A percentile compares a stretch with the other conserved stretches of the same genome.
phyloP scores from a whole-genome alignment of 306 rosid species.

The Dalbergia cochinchinensis region DNA sequence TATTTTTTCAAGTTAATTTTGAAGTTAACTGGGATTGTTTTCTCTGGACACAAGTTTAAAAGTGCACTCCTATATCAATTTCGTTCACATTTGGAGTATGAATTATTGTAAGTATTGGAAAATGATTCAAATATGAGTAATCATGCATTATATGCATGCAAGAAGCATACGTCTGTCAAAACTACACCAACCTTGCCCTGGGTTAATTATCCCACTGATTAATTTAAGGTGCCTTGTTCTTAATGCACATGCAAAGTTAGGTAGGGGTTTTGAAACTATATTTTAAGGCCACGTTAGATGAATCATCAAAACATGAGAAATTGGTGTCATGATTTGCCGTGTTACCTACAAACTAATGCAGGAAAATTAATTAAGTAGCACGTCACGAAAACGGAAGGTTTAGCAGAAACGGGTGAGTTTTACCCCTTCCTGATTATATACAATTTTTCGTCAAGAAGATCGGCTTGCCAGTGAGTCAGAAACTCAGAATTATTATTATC shows the following conservation, averaged over 20 bases:
- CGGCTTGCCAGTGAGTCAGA: conserved; percentile 9
- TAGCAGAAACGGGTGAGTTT: conserved; percentile 40
- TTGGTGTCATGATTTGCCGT: conserved; percentile 50
- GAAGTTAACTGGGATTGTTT: no score
- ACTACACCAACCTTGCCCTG: neutral
- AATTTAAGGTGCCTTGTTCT: neutral
- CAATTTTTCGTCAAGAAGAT: conserved; percentile 2
- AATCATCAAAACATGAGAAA: conserved; percentile 33
- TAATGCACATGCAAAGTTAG: conserved; percentile 38
- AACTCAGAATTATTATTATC: conserved; percentile 11
- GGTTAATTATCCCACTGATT: neutral
- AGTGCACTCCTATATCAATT: no score
- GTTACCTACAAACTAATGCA: conserved; percentile 60
- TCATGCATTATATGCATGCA: no score
- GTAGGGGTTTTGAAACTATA: conserved; percentile 32
- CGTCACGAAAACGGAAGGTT: conserved; percentile 51
- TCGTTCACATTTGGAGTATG: no score
- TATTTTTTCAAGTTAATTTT: no score
- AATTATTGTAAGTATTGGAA: no score
- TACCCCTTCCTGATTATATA: conserved; percentile 12
- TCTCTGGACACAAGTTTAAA: no score
- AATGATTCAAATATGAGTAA: no score
- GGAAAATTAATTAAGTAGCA: conserved; percentile 40
- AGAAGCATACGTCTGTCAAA: no score
- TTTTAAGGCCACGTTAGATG: neutral